Base-by-base conservation (phyloP, 192 early-diverging fungal genomes). In the Dimargaris verticillata region DNA sequence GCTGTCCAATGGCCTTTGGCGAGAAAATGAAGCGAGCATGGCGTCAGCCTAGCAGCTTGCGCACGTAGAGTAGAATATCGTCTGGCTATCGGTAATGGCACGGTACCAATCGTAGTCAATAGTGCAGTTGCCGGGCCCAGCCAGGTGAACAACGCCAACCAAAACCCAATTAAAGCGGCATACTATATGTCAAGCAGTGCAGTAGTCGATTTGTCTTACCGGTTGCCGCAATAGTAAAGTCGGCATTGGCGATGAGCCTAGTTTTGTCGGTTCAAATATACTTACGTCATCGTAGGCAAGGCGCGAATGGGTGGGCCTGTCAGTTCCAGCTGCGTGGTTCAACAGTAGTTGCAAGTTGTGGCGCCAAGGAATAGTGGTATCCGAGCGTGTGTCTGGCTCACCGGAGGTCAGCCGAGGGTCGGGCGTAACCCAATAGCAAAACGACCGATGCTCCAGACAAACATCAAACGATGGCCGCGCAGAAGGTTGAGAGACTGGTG, bases 351-450 rank as follows among this genome's bases (percentile, higher is more conserved):
- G 33, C 7, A 38, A 7, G 33, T 7, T 38, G 33, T 7, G 33
- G 33, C 33, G 33, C 33, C 33, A 38, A 38, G 33, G 33, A 38
- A 38, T 38, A 7, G 33, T 38, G 33, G 33, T 38, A 38, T 38
- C 33, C 7, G 33, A 38, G 33, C 7, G 33, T 38, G 33, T 38
- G 3, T 38, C 7, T 38, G 33, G 33, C 33, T 38, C 33, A 38
- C 7, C 33, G 33, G 33, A 5, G 33, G 33, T 38, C 33, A 38
- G 33, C 33, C 33, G 33, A 38, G 33, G 33, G 7, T 38, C 33
- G 7, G 33, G 33, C 3, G 33, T 58, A 28, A 58, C 42, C 75
- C 75, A 77, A 61, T 73, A 77, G 70, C 75, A 77, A 53, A 72
- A 77, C 11, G 68, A 22, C 12, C 75, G 62, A 43, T 77, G 75